A percentile compares a stretch with the other conserved stretches of the same genome.
Conservation (phyloP, 1,139 yeast species). For the Diutina neorugosa region DNA sequence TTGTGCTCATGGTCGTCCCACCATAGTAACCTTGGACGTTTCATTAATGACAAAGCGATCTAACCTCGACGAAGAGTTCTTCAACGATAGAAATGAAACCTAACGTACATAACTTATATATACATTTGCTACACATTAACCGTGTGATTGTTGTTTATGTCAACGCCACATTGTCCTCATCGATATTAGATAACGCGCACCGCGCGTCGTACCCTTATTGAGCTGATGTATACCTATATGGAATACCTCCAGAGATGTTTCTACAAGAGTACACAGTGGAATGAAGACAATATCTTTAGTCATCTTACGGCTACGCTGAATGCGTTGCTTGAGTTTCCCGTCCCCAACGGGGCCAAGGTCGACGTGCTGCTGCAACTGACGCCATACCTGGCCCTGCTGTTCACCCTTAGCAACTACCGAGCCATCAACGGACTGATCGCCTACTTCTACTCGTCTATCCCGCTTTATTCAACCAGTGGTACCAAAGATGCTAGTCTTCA, state of each 20-base stretch:
- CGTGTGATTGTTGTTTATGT: too few relatives aligned
- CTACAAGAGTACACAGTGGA: conserved; percentile 61
- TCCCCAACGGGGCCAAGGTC: conserved; percentile 59
- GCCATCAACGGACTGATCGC: conserved; percentile 74
- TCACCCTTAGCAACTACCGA: conserved; percentile 58
- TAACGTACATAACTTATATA: too few relatives aligned
- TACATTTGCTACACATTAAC: too few relatives aligned
- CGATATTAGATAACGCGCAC: not conserved
- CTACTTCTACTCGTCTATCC: conserved; percentile 60
- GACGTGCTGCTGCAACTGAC: conserved; percentile 67
- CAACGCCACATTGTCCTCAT: too few relatives aligned
- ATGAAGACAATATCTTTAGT: conserved; percentile 64
- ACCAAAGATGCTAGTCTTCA: conserved; percentile 50
- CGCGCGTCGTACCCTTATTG: not conserved
- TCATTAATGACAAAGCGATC: not conserved
- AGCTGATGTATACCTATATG: conserved; percentile 66
- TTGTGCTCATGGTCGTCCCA: conserved; percentile 86
- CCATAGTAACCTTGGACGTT: conserved; percentile 42
- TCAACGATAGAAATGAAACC: not conserved
- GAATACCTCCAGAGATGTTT: conserved; percentile 70
- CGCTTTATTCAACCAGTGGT: conserved; percentile 38
- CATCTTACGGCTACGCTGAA: conserved; percentile 60
- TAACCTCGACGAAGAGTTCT: not conserved
- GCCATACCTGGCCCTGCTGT: conserved; percentile 59
- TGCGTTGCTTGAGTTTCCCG: conserved; percentile 58